A percentile compares a stretch with the other conserved stretches of the same genome.
Evolutionary conservation across 169 alveolate genomes (phyloP).

Genomic region (Cryptosporidium ubiquitum): DNA sequence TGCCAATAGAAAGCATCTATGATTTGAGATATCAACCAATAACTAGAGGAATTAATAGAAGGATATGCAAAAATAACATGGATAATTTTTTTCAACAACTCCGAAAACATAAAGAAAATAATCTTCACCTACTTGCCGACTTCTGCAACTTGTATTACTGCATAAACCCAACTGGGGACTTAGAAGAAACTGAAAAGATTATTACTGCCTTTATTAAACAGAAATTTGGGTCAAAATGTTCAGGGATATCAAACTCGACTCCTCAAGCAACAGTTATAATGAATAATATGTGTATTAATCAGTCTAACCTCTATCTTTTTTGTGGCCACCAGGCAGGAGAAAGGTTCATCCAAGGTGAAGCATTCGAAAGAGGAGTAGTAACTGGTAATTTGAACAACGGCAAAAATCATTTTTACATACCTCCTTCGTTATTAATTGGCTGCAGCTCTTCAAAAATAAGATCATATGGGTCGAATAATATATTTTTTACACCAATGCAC

Average conservation of each 20-base stretch:
- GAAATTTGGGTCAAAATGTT: constrained; percentile 15
- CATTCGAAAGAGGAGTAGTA: constrained; percentile 39
- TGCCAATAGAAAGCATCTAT: constrained; percentile 42
- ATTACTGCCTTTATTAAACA: constrained; percentile 2
- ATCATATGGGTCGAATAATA: constrained; percentile 44
- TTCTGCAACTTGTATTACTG: constrained; percentile 43
- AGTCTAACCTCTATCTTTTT: constrained; percentile 42
- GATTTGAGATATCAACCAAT: constrained; percentile 33
- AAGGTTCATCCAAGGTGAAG: constrained; percentile 51
- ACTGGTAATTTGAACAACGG: not conserved
- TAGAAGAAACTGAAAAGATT: constrained; percentile 37
- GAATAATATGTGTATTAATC: constrained; percentile 1
- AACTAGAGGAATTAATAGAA: constrained; percentile 40
- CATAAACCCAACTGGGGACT: constrained; percentile 68
- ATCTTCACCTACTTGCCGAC: not conserved
- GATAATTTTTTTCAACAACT: not conserved
- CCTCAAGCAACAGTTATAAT: constrained; percentile 24
- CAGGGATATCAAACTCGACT: constrained; percentile 35
- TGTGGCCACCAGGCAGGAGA: constrained; percentile 75
- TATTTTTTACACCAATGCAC: constrained; percentile 52
- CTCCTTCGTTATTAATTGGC: constrained; percentile 67
- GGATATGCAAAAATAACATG: not conserved
- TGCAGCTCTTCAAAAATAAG: constrained; percentile 70
- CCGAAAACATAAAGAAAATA: not conserved
- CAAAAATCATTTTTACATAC: not conserved